Evolutionary conservation across 306 rosid genomes (phyloP).

Genomic region (Quercus rubra): DNA sequence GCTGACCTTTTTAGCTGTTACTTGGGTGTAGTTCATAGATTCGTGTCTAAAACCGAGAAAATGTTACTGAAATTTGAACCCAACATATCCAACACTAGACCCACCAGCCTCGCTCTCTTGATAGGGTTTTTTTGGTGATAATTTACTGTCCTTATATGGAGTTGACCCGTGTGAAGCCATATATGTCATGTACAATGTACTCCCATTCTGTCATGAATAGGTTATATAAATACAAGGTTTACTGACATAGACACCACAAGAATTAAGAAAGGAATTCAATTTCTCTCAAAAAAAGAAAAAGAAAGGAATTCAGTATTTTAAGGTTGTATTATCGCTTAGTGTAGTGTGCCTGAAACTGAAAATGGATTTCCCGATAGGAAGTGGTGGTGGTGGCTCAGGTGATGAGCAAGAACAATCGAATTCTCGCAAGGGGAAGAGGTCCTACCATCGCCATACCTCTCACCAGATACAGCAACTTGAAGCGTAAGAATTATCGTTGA

Average conservation of each 20-base stretch:
- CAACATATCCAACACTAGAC: neutral
- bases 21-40: neutral
- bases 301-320: neutral
- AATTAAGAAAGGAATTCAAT: neutral
- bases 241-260: neutral
- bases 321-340: neutral
- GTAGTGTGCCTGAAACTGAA: neutral
- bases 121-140: neutral
- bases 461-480: slow-evolving; percentile 49
- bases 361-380: slow-evolving; percentile 35
- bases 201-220: neutral
- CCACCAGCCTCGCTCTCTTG: neutral
- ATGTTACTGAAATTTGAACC: neutral
- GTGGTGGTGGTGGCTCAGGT: slow-evolving; percentile 24
- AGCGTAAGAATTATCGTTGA: slow-evolving; percentile 38
- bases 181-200: neutral
- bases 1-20: slow-evolving; percentile 7
- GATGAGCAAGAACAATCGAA: slow-evolving; percentile 33
- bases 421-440: slow-evolving; percentile 21
- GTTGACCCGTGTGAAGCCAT: neutral
- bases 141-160: slow-evolving; percentile 1
- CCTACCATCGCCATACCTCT: slow-evolving; percentile 47
- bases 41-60: neutral
- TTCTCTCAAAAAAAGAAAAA: neutral
- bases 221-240: neutral